phyloP scores from a whole-genome alignment of 495 filamentous ascomycete species.

The Tuber melanosporum region DNA sequence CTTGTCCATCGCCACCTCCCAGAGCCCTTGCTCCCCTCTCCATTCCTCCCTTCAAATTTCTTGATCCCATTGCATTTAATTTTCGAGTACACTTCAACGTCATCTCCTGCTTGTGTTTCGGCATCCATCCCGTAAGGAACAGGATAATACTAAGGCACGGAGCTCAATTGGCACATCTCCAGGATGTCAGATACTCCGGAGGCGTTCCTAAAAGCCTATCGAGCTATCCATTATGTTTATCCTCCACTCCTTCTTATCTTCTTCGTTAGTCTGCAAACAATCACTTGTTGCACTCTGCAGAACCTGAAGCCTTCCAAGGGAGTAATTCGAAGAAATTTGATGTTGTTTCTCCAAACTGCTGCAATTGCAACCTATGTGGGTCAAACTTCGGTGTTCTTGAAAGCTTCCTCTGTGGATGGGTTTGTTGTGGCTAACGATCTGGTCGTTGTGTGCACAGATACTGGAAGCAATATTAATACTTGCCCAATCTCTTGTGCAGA shows the following conservation, averaged over 20 bases:
- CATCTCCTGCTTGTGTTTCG: not conserved
- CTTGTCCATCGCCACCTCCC: not conserved
- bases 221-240: conserved; percentile 49
- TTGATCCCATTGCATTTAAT: not conserved
- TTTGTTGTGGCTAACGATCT: conserved; percentile 11
- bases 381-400: conserved; percentile 8
- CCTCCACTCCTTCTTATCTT: conserved; percentile 53
- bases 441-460: conserved; percentile 32
- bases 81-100: not conserved
- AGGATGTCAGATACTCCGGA: conserved; percentile 27
- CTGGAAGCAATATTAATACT: conserved; percentile 46
- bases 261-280: conserved; percentile 49
- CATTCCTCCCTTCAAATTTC: not conserved
- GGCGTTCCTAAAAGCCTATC: conserved; percentile 22
- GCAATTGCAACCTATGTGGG: conserved; percentile 50
- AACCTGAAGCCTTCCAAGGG: conserved; percentile 43
- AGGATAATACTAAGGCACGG: conserved; percentile 8
- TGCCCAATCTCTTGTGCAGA: conserved; percentile 43
- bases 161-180: not conserved
- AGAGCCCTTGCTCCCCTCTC: not conserved
- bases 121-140: conserved; percentile 9
- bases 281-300: conserved; percentile 54
- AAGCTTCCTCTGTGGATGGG: conserved; percentile 10
- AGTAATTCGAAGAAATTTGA: conserved; percentile 46
- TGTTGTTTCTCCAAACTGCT: conserved; percentile 48